Evolutionary conservation across 2,329 filamentous ascomycete genomes (phyloP), one percentile per base, ranked within the genome.

Genomic region (Claviceps monticola): DNA sequence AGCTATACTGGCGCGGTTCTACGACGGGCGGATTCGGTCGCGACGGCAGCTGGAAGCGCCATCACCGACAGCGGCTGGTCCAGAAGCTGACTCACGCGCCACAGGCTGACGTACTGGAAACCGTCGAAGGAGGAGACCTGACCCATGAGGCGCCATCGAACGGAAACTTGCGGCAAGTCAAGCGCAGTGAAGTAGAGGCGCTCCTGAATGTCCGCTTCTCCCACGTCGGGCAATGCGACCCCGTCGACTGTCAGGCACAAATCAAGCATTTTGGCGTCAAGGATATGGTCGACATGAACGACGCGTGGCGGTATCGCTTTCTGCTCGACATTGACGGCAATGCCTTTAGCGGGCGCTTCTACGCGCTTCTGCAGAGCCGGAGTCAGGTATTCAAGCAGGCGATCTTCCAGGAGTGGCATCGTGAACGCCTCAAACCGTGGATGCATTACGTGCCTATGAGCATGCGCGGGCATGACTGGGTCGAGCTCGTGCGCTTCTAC

Each of bases 271-370:
- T 76, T 21, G 86, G 79, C 2, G 80, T 86, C 56, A 88, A 89
- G 65, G 80, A 91, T 60, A 88, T 91, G 71, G 86, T 87, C 5
- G 89, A 97, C 64, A 83, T 97, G 75, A 86, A 72, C 13, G 84
- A 89, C 59, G 90, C 88, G 1, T 96, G 89, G 85, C 74, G 74
- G 45, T 89, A 85, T 69, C 90, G 88, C 65, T 89, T 91, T 62
- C 75, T 97, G 6, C 79, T 96, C 29, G 93, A 98, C 65, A 84
- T 98, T 55, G 93, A 98, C 66, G 93, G 93, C 26, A 97, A 97
- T 64, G 93, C 91, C 21, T 98, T 97, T 66, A 90, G 84, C 16
- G 93, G 93, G 1, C 83, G 93, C 13, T 98, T 95, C 71, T 93
- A 96, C 65, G 86, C 89, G 0, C 95, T 97, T 64, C 71, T 98